Evolutionary conservation across 1,284 basidiomycete genomes (phyloP), one percentile per base, ranked within the genome.

Genomic region (Papiliotrema nemorosa): DNA sequence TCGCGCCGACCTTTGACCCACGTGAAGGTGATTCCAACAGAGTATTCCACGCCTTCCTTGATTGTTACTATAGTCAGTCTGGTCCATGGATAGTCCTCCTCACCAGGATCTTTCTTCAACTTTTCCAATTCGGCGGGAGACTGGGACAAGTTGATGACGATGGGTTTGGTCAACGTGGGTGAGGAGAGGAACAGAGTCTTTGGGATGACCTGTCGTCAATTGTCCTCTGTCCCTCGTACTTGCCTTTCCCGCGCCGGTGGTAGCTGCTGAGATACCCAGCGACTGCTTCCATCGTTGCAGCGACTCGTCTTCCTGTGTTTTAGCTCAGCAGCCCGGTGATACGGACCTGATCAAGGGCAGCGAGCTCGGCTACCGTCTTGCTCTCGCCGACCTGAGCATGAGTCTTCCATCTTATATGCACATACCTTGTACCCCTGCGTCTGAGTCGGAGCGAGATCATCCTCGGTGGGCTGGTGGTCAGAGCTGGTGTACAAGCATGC

Each of bases 1-100:
- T 35, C 14, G 5, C 16, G 7, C 16, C 26, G 18, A 9, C 20
- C 3, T 6, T 20, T 14, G 21, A 59, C 69, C 46, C 40, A 70
- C 66, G 49, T 53, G 58, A 77, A 77, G 26, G 72, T 74, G 53
- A 81, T 77, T 41, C 77, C 78, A 49, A 81, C 79, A 35, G 75
- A 76, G 66, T 81, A 81, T 50, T 81, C 80, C 52, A 78, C 76
- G 25, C 79, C 79, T 59, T 81, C 79, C 57, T 79, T 78, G 66
- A 78, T 76, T 22, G 63, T 73, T 40, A 78, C 72, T 74, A 10
- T 34, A 5, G 24, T 31, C 46, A 7, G 21, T 24, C 18, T 4
- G 7, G 25, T 12, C 21, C 1, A 3, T 5, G 12, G 42, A 20
- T 40, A 5, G 12, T 21, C 7, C 9, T 21, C 60, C 67, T 42